Percentiles rank a stretch among this genome's conserved stretches.
phyloP scores from a whole-genome alignment of 371 early-diverging fungal genomes.

The Synchytrium microbalum region DNA sequence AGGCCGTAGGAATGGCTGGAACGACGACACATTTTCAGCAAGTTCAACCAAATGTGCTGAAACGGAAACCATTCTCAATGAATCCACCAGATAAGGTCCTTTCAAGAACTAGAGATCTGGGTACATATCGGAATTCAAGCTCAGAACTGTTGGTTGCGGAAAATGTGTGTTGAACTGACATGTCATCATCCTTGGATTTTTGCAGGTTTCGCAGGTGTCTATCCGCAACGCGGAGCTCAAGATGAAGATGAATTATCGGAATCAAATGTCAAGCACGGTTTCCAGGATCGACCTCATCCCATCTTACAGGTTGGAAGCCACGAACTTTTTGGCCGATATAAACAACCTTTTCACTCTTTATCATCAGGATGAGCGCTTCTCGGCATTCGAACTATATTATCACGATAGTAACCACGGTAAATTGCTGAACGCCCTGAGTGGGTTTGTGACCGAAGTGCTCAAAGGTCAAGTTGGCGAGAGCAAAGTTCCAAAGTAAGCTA shows the following conservation, averaged over 20 bases:
- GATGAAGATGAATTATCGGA: slow-evolving; percentile 15
- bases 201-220: slow-evolving; percentile 12
- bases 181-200: too few species aligned
- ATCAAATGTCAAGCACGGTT: slow-evolving; percentile 3
- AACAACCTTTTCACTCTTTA: not conserved
- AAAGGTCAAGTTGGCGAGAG: not conserved
- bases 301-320: slow-evolving; percentile 8
- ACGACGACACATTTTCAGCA: too few species aligned
- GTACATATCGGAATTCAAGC: not conserved
- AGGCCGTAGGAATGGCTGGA: too few species aligned
- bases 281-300: not conserved
- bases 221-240: slow-evolving; percentile 10
- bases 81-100: not conserved
- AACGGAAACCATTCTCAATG: not conserved
- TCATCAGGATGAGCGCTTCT: slow-evolving; percentile 10
- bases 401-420: not conserved
- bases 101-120: not conserved
- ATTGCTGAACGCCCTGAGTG: not conserved
- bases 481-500: not conserved
- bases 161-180: not conserved
- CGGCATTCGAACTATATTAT: slow-evolving; percentile 12
- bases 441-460: slow-evolving; percentile 6
- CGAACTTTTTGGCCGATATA: not conserved
- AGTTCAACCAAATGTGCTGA: not conserved
- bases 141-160: not conserved